Evolutionary conservation across 1,284 basidiomycete species (phyloP).

Genomic region (Ustilago xerochloae): DNA sequence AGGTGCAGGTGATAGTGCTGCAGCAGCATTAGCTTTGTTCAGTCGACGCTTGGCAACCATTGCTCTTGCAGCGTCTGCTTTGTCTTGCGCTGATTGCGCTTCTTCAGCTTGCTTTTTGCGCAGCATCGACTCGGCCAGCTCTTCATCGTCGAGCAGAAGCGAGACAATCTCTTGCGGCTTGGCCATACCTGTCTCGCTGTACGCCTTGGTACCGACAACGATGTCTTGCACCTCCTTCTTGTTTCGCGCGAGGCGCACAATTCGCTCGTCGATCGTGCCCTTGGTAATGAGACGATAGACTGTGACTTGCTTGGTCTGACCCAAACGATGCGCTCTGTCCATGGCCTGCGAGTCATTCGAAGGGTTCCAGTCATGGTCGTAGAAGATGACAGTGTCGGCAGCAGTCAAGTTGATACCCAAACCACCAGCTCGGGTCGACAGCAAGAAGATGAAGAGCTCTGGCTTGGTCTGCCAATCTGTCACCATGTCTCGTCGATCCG

Average conservation of each 20-base stretch:
- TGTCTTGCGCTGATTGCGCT: slow-evolving; percentile 61
- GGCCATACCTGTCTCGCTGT: slow-evolving; percentile 73
- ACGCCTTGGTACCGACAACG: slow-evolving; percentile 95
- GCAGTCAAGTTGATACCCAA: slow-evolving; percentile 98
- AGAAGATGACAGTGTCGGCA: slow-evolving; percentile 92
- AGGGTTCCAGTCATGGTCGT: slow-evolving; percentile 99
- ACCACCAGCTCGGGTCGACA: slow-evolving; percentile 96
- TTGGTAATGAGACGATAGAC: slow-evolving; percentile 96
- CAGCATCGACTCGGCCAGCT: slow-evolving; percentile 68
- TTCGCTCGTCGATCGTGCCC: slow-evolving; percentile 98
- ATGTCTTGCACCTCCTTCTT: slow-evolving; percentile 81
- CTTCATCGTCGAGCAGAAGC: slow-evolving; percentile 92
- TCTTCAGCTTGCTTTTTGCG: slow-evolving; percentile 67
- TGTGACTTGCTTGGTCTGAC: slow-evolving; percentile 98
- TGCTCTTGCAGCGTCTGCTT: slow-evolving; percentile 64
- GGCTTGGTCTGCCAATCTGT: slow-evolving; percentile 98
- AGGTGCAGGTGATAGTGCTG: slow-evolving; percentile 23
- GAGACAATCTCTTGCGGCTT: slow-evolving; percentile 98
- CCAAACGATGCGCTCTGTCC: slow-evolving; percentile 98
- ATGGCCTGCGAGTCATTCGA: slow-evolving; percentile 97
- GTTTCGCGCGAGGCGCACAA: slow-evolving; percentile 74
- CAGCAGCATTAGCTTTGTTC: slow-evolving; percentile 54
- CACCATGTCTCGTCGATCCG: slow-evolving; percentile 98
- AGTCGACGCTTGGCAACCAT: slow-evolving; percentile 61
- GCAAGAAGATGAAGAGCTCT: slow-evolving; percentile 71